Percentiles rank a stretch among this genome's conserved stretches.
phyloP scores from a whole-genome alignment of 345 rosid genomes.

The Salix caprea region DNA sequence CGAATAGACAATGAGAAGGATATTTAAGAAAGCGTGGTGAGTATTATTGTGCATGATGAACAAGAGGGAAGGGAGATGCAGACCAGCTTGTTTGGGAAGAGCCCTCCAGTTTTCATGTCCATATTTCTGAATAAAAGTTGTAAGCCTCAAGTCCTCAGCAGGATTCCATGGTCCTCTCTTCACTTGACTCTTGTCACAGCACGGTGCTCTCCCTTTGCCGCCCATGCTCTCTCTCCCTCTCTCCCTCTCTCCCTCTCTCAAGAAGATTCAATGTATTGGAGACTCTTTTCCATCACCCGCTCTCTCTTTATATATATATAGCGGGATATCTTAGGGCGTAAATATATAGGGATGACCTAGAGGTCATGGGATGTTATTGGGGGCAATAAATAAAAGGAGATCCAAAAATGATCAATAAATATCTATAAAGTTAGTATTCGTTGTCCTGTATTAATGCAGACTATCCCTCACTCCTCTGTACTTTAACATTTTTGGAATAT shows the following conservation, averaged over 20 bases:
- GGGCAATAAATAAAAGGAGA: conserved; percentile 16
- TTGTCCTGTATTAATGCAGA: background rate
- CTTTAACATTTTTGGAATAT: background rate
- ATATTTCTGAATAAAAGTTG: conserved; percentile 66
- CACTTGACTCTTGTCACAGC: conserved; percentile 81
- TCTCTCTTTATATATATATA: background rate
- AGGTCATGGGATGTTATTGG: conserved; percentile 15
- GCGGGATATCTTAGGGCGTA: background rate
- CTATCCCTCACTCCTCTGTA: background rate
- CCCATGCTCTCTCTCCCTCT: conserved; percentile 41
- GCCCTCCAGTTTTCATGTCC: conserved; percentile 95
- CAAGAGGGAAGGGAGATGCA: background rate
- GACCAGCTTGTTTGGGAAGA: conserved; percentile 89
- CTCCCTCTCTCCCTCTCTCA: background rate
- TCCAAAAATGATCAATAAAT: conserved; percentile 1
- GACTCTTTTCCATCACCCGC: background rate
- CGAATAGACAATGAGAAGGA: background rate
- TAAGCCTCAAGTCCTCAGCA: conserved; percentile 74
- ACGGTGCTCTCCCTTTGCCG: conserved; percentile 83
- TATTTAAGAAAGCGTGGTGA: background rate
- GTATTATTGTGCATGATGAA: background rate
- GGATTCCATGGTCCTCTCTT: conserved; percentile 98
- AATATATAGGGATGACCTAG: background rate
- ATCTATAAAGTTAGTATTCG: conserved; percentile 5
- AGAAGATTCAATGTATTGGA: background rate